Evolutionary conservation across 2,329 filamentous ascomycete species (phyloP), one percentile per base, ranked within the genome.

Genomic region (Colletotrichum sp.): DNA sequence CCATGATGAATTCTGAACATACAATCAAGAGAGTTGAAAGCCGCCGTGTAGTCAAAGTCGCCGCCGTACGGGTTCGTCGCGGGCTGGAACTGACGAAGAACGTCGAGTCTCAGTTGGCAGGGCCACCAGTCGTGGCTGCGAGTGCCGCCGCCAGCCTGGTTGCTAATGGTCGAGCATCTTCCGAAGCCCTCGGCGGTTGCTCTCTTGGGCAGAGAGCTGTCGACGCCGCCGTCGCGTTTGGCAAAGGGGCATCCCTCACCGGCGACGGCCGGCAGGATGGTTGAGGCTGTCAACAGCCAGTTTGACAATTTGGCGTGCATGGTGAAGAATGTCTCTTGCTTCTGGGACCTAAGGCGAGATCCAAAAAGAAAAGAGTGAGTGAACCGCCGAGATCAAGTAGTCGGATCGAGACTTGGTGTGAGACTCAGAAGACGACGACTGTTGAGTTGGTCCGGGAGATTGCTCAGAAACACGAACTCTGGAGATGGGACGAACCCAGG

Each of bases 111-210:
- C 78, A 96, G 85, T 80, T 90, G 86, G 74, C 92, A 89, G 70
- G 94, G 94, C 94, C 94, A 96, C 92, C 93, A 95, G 87, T 96
- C 93, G 71, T 80, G 81, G 87, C 93, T 95, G 77, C 87, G 86
- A 80, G 93, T 94, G 80, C 94, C 94, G 80, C 90, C 91, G 79
- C 93, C 93, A 73, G 85, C 88, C 65, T 86, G 83, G 75, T 88
- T 88, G 80, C 74, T 74, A 7, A 60, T 48, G 16, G 26, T 74
- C 9, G 74, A 65, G 36, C 74, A 76, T 28, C 66, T 58, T 15
- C 74, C 74, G 12, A 76, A 74, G 30, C 28, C 34, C 26, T 52
- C 71, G 34, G 65, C 48, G 6, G 71, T 58, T 10, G 67, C 63
- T 34, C 63, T 72, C 65, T 68, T 74, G 65, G 74, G 64, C 6